Conservation (phyloP, 129 eudicot species). For the Arctium lappa region DNA sequence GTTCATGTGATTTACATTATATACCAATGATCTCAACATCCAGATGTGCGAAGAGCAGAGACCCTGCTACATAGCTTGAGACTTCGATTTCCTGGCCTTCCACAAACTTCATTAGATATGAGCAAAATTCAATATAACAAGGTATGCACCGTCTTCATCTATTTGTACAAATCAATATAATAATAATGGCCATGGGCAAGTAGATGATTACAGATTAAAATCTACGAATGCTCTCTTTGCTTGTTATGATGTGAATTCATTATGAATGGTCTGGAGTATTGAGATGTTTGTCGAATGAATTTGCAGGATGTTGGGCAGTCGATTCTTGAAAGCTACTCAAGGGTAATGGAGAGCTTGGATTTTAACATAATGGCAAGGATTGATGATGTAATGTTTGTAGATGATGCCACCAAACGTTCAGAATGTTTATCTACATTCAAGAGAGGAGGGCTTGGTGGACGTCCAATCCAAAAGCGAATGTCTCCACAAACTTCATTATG, state of each 20-base stretch:
- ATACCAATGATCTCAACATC: too few relatives aligned
- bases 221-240: too few relatives aligned
- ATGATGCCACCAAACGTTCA: too few relatives aligned
- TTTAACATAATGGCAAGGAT: conserved; percentile 15
- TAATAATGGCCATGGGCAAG: too few relatives aligned
- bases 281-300: neutral
- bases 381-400: too few relatives aligned
- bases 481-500: conserved; percentile 36
- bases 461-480: too few relatives aligned
- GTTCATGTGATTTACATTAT: too few relatives aligned
- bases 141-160: conserved; percentile 28
- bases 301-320: conserved; percentile 60
- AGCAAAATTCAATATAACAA: conserved; percentile 60
- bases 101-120: too few relatives aligned
- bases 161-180: too few relatives aligned
- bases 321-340: conserved; percentile 59
- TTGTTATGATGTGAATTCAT: neutral
- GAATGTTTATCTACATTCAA: neutral
- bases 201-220: too few relatives aligned
- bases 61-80: conserved; percentile 50
- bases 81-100: too few relatives aligned
- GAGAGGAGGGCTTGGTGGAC: too few relatives aligned
- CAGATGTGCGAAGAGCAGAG: conserved; percentile 53
- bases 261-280: neutral
- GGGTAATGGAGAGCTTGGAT: conserved; percentile 57